Evolutionary conservation across 2,329 filamentous ascomycete genomes (phyloP).

Genomic region (Thielaviopsis euricoi): DNA sequence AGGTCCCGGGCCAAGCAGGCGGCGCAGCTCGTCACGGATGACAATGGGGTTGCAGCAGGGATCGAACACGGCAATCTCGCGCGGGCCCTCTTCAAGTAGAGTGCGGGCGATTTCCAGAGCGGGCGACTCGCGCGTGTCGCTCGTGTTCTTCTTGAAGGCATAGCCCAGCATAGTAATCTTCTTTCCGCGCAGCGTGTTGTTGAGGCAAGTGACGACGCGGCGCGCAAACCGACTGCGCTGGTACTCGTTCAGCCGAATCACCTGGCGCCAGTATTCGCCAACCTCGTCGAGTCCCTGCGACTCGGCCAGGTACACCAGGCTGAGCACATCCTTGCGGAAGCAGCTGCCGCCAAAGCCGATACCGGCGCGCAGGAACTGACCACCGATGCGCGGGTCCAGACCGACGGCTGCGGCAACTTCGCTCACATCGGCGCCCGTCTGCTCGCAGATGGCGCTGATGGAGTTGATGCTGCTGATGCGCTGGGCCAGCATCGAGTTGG

Average conservation of each 20-base stretch:
- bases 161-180: slow-evolving; percentile 60
- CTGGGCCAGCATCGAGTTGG: slow-evolving; percentile 68
- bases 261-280: slow-evolving; percentile 57
- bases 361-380: slow-evolving; percentile 56
- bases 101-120: slow-evolving; percentile 51
- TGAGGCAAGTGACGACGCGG: slow-evolving; percentile 48
- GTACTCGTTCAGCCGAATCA: slow-evolving; percentile 63
- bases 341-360: slow-evolving; percentile 69
- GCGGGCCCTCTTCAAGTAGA: slow-evolving; percentile 46
- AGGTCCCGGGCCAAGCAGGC: slow-evolving; percentile 21
- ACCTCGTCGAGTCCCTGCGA: slow-evolving; percentile 54
- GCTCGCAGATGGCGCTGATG: slow-evolving; percentile 64
- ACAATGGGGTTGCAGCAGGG: slow-evolving; percentile 39
- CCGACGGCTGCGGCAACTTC: slow-evolving; percentile 54
- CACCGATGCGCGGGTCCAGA: slow-evolving; percentile 53
- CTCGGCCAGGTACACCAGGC: slow-evolving; percentile 57
- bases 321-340: slow-evolving; percentile 67
- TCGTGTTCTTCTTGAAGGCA: slow-evolving; percentile 67
- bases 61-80: slow-evolving; percentile 52
- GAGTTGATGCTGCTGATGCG: slow-evolving; percentile 69
- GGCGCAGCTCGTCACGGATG: slow-evolving; percentile 32
- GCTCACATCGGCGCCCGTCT: slow-evolving; percentile 57
- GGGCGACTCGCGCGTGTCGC: slow-evolving; percentile 55
- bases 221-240: slow-evolving; percentile 52
- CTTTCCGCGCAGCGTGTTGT: slow-evolving; percentile 52